Conservation (phyloP, 352 stramenopile species). For the Poterioochromonas sp. region DNA sequence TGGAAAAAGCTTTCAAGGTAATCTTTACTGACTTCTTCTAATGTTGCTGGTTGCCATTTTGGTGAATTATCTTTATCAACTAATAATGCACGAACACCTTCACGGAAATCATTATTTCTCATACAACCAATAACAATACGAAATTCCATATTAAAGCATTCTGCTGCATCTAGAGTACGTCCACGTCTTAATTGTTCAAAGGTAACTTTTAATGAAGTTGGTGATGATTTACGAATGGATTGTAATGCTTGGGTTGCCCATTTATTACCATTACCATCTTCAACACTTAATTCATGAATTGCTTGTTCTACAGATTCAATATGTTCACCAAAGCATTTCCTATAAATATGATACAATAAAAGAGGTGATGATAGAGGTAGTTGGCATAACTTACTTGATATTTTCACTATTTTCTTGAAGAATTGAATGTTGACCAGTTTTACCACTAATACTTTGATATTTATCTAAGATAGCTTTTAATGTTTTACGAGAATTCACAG, state of each 20-base stretch:
- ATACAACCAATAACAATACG: conserved; percentile 50
- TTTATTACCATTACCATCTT: neutral
- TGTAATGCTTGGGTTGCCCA: conserved; percentile 4
- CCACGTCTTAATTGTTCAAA: conserved; percentile 82
- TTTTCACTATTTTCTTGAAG: neutral
- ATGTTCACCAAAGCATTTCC: conserved; percentile 3
- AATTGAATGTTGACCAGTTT: neutral
- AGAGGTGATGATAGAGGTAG: neutral
- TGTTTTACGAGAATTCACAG: neutral
- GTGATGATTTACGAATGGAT: conserved; percentile 72
- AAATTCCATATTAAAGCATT: conserved; percentile 78
- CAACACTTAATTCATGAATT: conserved; percentile 35
- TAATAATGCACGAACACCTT: conserved; percentile 86
- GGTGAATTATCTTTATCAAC: conserved; percentile 88
- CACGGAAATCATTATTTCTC: conserved; percentile 82
- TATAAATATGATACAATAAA: neutral
- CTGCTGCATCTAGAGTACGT: conserved; percentile 60
- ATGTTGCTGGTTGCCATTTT: conserved; percentile 66
- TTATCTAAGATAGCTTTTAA: conserved; percentile 38
- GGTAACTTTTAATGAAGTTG: conserved; percentile 84
- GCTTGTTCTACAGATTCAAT: neutral
- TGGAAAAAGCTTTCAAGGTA: conserved; percentile 68
- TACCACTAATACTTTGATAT: conserved; percentile 27
- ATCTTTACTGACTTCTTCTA: conserved; percentile 55
- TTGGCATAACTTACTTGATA: neutral